Evolutionary conservation across 2,329 filamentous ascomycete species (phyloP).

Genomic region (Epichloe coenophiala): DNA sequence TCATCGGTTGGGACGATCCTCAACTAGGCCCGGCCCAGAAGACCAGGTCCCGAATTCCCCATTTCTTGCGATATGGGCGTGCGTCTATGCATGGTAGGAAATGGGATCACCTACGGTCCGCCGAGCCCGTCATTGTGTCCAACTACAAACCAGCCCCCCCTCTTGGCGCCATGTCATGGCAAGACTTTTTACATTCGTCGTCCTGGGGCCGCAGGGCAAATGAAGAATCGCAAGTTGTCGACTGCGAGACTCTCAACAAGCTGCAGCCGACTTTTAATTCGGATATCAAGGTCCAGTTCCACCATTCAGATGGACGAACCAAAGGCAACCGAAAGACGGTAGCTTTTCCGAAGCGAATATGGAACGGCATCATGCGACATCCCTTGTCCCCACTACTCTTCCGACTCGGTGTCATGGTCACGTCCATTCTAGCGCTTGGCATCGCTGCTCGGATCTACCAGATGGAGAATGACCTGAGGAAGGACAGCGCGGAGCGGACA

Average conservation of each 20-base stretch:
- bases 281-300: constrained; percentile 19
- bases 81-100: constrained; percentile 33
- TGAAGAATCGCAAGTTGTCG: constrained; percentile 36
- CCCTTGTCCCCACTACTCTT: constrained; percentile 77
- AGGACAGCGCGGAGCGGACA: constrained; percentile 41
- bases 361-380: constrained; percentile 60
- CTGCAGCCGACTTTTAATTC: constrained; percentile 35
- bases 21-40: constrained; percentile 21
- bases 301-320: constrained; percentile 13
- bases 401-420: constrained; percentile 68
- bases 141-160: constrained; percentile 27
- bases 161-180: constrained; percentile 34
- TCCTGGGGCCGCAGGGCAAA: constrained; percentile 33
- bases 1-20: constrained; percentile 27
- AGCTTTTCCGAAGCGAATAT: constrained; percentile 40
- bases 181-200: constrained; percentile 39
- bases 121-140: constrained; percentile 45
- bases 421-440: constrained; percentile 69
- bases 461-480: constrained; percentile 33
- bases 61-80: constrained; percentile 34
- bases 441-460: constrained; percentile 64
- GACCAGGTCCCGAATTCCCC: constrained; percentile 24
- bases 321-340: constrained; percentile 16
- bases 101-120: constrained; percentile 46
- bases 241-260: constrained; percentile 29